These are phyloP conservation scores for Mycosphaerella arachidis DNA, from an alignment of 2,329 filamentous ascomycete species.

Conservation along the genomic window DNA sequence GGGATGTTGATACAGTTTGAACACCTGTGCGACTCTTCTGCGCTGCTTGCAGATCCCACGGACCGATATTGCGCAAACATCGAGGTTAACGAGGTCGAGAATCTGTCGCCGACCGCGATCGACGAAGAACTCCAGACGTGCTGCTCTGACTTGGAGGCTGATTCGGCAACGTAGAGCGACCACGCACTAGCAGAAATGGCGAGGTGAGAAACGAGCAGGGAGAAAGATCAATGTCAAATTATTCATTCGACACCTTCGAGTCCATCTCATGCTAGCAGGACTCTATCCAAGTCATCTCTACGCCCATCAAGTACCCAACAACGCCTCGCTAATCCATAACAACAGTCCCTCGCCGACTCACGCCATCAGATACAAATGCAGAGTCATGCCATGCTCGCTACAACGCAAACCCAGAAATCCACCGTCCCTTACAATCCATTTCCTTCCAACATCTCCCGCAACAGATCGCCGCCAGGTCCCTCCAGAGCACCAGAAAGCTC, in stretches of 20 bases:
- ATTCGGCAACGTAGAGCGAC: no score
- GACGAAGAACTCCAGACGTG: no score
- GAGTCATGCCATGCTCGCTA: not conserved
- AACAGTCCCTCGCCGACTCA: not conserved
- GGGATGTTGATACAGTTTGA: no score
- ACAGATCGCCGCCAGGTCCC: slow-evolving; percentile 34
- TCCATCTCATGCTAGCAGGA: not conserved
- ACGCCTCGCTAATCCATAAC: not conserved
- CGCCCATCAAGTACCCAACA: not conserved
- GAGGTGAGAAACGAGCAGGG: not conserved
- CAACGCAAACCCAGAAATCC: not conserved
- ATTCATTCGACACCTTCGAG: not conserved
- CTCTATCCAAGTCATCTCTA: not conserved
- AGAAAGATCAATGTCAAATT: not conserved
- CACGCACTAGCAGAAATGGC: no score
- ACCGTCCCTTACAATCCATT: slow-evolving; percentile 11
- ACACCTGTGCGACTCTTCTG: no score
- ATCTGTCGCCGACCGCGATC: no score
- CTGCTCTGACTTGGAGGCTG: no score
- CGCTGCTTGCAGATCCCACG: no score
- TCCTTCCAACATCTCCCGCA: slow-evolving; percentile 36
- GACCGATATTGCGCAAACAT: no score
- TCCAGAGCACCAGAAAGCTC: slow-evolving; percentile 33
- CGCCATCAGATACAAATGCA: not conserved
- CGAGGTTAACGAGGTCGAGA: no score